Evolutionary conservation across 2,329 filamentous ascomycete species (phyloP), one percentile per base, ranked within the genome.

Genomic region (Cercospora zeae-maydis): DNA sequence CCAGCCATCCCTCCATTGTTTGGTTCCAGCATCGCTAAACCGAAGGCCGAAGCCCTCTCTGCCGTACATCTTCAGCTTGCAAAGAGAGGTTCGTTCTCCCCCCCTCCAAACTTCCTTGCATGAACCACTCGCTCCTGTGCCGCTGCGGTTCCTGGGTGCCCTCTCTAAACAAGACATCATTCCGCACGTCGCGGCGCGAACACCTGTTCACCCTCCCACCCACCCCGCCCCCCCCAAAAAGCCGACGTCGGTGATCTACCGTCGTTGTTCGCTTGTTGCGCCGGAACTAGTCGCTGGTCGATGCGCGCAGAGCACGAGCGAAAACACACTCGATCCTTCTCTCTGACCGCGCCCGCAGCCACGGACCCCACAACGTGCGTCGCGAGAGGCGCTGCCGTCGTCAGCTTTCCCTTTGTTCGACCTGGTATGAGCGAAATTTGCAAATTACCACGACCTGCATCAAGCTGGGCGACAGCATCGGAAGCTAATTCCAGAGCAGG

Each of bases 341-440:
- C 56, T 71, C 65, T 70, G 64, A 69, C 65, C 59, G 59, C 63
- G 58, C 62, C 68, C 37, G 61, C 64, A 65, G 67, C 67, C 64
- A 70, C 65, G 39, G 58, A 61, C 61, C 60, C 63, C 65, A 63
- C 63, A 59, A 54, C 55, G 59, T 59, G 59, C 59, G 61, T 63
- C 58, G 63, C 66, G 53, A 62, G 65, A 63, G 63, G 65, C 65
- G 67, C 61, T 58, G 39, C 56, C 62, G 62, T 56, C 60, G 47
- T 63, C 66, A 58, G 62, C 55, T 47, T 45, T 59, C 60, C 54
- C 68, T 72, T 72, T 69, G 68, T 69, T 64, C 61, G 31, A 60
- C 61, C 52, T 37, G 67, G 68, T 70, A 70, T 66, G 67, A 60
- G 60, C 58, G 59, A 63, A 62, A 55, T 63, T 65, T 64, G 62